Percentiles rank a stretch among this genome's conserved stretches.
These are phyloP conservation scores for Calonectria leucothoes DNA, from an alignment of 2,329 filamentous ascomycete genomes.

Conservation along the genomic window DNA sequence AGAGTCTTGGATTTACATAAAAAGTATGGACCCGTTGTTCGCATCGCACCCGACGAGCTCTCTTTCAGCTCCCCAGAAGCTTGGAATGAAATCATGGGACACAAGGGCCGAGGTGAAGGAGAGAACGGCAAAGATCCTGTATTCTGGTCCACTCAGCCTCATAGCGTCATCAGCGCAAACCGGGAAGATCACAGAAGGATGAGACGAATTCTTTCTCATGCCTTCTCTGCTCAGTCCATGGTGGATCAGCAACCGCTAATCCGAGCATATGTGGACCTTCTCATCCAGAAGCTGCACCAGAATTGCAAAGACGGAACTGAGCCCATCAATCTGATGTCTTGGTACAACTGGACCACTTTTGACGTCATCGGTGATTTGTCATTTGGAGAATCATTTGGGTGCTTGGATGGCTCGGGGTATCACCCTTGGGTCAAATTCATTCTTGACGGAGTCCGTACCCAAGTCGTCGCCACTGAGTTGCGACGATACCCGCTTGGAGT, in stretches of 20 bases:
- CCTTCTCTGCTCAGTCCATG: conserved; percentile 40
- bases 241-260: conserved; percentile 43
- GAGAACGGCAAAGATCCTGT: conserved; percentile 1
- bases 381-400: conserved; percentile 42
- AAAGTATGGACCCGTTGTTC: conserved; percentile 48
- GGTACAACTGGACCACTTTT: conserved; percentile 46
- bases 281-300: conserved; percentile 51
- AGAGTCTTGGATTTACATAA: conserved; percentile 26
- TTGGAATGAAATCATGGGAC: conserved; percentile 21
- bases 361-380: conserved; percentile 44
- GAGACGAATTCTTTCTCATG: conserved; percentile 31
- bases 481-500: not conserved
- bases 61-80: conserved; percentile 31
- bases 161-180: conserved; percentile 17
- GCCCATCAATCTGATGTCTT: conserved; percentile 37
- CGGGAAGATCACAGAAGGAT: conserved; percentile 24
- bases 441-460: not conserved
- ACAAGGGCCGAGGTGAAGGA: not conserved
- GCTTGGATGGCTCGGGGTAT: conserved; percentile 22
- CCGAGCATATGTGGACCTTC: conserved; percentile 51
- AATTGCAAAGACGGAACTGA: conserved; percentile 22
- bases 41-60: conserved; percentile 53
- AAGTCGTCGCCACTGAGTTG: not conserved
- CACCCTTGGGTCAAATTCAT: not conserved
- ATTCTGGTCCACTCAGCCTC: not conserved